Percentiles rank a stretch among this genome's conserved stretches.
Conservation (phyloP, 1,284 basidiomycete genomes). For the Rhodotorula sp. region DNA sequence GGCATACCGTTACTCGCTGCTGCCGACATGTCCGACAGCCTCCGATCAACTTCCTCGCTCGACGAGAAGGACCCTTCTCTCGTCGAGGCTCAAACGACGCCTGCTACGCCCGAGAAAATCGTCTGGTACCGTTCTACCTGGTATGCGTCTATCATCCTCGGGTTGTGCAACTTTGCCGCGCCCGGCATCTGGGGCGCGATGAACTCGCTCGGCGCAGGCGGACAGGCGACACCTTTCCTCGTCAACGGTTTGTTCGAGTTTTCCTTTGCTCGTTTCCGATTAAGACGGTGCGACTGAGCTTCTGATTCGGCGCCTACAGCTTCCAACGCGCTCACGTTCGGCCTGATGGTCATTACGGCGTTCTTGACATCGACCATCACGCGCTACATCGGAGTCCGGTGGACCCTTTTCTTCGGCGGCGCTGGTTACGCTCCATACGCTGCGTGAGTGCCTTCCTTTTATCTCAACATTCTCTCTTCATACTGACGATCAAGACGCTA, state of each 20-base stretch:
- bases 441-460: constrained; percentile 13
- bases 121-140: constrained; percentile 26
- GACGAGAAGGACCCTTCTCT: background rate
- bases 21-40: background rate
- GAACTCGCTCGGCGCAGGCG: constrained; percentile 46
- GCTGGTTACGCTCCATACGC: constrained; percentile 43
- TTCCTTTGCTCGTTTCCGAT: background rate
- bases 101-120: constrained; percentile 5
- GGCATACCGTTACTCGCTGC: no score
- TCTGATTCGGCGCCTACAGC: background rate
- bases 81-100: constrained; percentile 4
- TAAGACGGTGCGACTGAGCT: background rate
- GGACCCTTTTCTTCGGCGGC: constrained; percentile 26
- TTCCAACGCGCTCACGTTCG: constrained; percentile 45
- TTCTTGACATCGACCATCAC: constrained; percentile 22
- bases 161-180: constrained; percentile 36
- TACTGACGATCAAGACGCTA: background rate
- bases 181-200: constrained; percentile 48
- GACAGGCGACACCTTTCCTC: constrained; percentile 42
- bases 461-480: background rate
- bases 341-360: constrained; percentile 41
- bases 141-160: constrained; percentile 30
- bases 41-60: background rate
- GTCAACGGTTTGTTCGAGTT: constrained; percentile 42
- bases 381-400: constrained; percentile 22